A percentile compares a stretch with the other conserved stretches of the same genome.
Conservation (phyloP, 73 alveolate genomes). For the Breviolum minutum region DNA sequence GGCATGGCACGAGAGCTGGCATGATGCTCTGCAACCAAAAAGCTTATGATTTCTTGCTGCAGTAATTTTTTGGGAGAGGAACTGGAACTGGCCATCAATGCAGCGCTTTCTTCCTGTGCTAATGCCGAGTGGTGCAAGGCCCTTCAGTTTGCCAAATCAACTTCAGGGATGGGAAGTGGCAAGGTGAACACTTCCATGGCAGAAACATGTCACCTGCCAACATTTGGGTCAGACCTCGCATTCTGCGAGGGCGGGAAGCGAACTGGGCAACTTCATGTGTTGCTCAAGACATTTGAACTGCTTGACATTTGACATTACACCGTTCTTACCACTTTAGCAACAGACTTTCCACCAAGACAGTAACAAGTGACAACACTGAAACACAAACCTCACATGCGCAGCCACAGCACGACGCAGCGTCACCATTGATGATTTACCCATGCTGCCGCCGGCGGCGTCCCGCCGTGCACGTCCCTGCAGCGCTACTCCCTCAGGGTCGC, state of each 20-base stretch:
- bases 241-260: too few species aligned
- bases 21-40: not conserved
- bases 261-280: too few species aligned
- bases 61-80: too few species aligned
- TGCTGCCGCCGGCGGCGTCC: not conserved
- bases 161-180: not conserved
- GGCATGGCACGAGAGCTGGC: not conserved
- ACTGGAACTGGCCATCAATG: not conserved
- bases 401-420: not conserved
- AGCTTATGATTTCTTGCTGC: not conserved
- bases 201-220: too few species aligned
- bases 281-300: too few species aligned
- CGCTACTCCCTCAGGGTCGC: not conserved
- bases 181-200: too few species aligned
- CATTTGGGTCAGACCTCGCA: too few species aligned
- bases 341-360: too few species aligned
- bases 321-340: too few species aligned
- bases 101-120: conserved; percentile 25
- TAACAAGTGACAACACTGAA: too few species aligned
- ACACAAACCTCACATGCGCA: too few species aligned
- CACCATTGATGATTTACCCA: not conserved
- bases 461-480: conserved; percentile 7
- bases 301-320: too few species aligned
- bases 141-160: not conserved
- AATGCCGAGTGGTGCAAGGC: conserved; percentile 42